These are phyloP conservation scores for Suillus spraguei DNA, from an alignment of 768 basidiomycete genomes.

Conservation along the genomic window DNA sequence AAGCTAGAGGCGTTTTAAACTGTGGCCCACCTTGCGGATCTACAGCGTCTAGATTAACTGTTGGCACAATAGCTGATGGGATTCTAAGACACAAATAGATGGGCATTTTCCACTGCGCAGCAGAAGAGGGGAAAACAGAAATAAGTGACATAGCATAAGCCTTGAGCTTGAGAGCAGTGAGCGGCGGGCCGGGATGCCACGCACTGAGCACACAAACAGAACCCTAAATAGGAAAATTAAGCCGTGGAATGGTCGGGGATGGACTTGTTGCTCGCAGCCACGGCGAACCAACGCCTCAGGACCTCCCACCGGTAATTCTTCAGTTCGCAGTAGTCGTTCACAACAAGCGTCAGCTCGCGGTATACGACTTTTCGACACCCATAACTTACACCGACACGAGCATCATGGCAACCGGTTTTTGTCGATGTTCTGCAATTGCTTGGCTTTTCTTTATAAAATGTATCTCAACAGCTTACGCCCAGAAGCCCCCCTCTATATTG, in stretches of 20 bases:
- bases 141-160: background rate
- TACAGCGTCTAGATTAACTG: background rate
- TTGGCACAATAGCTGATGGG: background rate
- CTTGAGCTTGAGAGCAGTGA: background rate
- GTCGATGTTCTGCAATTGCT: constrained; percentile 15
- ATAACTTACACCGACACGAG: constrained; percentile 27
- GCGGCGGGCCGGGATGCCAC: constrained; percentile 1
- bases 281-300: constrained; percentile 17
- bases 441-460: constrained; percentile 18
- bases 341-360: constrained; percentile 29
- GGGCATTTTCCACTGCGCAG: background rate
- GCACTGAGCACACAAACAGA: constrained; percentile 4
- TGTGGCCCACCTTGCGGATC: background rate
- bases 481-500: constrained; percentile 53
- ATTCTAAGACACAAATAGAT: background rate
- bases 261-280: constrained; percentile 13
- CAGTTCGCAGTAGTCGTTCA: constrained; percentile 24
- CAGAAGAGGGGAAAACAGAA: background rate
- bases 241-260: constrained; percentile 10
- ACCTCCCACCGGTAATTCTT: constrained; percentile 1
- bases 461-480: constrained; percentile 37
- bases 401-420: constrained; percentile 16
- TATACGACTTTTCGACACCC: constrained; percentile 21
- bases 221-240: constrained; percentile 12
- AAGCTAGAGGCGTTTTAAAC: background rate